Percentiles rank a stretch among this genome's conserved stretches.
Conservation (phyloP, 345 rosid species). For the Iberis pinnata region DNA sequence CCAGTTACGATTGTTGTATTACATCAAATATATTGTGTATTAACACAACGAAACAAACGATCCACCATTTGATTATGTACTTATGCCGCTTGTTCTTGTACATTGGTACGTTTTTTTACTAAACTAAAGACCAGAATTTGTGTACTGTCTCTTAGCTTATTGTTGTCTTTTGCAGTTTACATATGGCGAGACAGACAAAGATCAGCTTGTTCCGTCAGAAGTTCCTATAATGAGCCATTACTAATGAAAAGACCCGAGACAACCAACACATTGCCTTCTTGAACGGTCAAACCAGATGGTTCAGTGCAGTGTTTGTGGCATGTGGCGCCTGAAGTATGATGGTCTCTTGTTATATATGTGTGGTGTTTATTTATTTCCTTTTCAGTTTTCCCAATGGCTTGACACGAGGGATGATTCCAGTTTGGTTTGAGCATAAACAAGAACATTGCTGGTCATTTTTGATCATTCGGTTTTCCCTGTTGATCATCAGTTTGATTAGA, state of each 20-base stretch:
- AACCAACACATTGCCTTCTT: background rate
- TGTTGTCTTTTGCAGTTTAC: too few species aligned
- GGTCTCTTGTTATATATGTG: background rate
- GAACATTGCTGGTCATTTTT: slow-evolving; percentile 47
- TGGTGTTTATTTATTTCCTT: background rate
- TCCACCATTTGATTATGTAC: background rate
- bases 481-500: slow-evolving; percentile 60
- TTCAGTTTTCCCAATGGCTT: background rate
- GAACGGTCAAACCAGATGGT: background rate
- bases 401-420: slow-evolving; percentile 19
- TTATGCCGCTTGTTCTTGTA: background rate
- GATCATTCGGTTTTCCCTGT: slow-evolving; percentile 65
- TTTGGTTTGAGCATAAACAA: slow-evolving; percentile 61
- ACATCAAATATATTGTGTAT: slow-evolving; percentile 10
- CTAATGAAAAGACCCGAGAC: too few species aligned
- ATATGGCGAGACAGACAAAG: too few species aligned
- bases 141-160: background rate
- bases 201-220: too few species aligned
- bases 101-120: background rate
- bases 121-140: background rate
- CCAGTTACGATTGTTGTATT: slow-evolving; percentile 6
- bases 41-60: slow-evolving; percentile 1
- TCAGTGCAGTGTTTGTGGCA: background rate
- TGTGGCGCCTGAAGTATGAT: background rate
- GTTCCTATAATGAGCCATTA: too few species aligned